Evolutionary conservation across 2,329 filamentous ascomycete genomes (phyloP).

Genomic region (Pseudogymnoascus sp.): DNA sequence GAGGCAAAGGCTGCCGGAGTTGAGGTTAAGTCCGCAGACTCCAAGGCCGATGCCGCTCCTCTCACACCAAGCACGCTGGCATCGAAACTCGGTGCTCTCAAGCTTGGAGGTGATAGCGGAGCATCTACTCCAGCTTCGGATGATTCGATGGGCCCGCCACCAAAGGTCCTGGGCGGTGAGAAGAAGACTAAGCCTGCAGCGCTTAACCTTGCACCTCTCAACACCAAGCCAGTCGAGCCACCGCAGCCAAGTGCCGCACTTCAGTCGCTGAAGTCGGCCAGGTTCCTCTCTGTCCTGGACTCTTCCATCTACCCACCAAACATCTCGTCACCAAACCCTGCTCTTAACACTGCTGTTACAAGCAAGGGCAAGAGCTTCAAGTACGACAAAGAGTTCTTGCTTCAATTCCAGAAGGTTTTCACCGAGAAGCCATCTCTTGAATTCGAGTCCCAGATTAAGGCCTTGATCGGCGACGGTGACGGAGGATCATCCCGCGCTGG

Average conservation of each 20-base stretch:
- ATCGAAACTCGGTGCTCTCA: conserved; percentile 46
- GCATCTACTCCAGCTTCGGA: conserved; percentile 36
- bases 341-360: conserved; percentile 71
- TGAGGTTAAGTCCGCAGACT: conserved; percentile 10
- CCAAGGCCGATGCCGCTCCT: conserved; percentile 19
- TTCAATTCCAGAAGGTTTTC: conserved; percentile 94
- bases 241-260: conserved; percentile 90
- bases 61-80: conserved; percentile 27
- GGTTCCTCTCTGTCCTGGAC: conserved; percentile 74
- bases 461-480: conserved; percentile 70
- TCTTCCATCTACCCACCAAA: conserved; percentile 75
- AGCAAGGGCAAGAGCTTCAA: conserved; percentile 81
- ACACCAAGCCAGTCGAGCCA: conserved; percentile 79
- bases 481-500: conserved; percentile 55
- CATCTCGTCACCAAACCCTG: conserved; percentile 84
- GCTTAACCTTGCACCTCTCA: conserved; percentile 77
- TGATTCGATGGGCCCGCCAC: conserved; percentile 38
- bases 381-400: conserved; percentile 89
- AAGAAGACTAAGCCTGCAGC: conserved; percentile 75
- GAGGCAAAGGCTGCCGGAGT: conserved; percentile 28
- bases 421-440: conserved; percentile 93
- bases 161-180: conserved; percentile 49
- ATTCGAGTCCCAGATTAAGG: conserved; percentile 87
- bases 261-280: conserved; percentile 84
- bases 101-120: conserved; percentile 38